phyloP scores from a whole-genome alignment of 768 basidiomycete genomes.

The Psilocybe tampanensis region DNA sequence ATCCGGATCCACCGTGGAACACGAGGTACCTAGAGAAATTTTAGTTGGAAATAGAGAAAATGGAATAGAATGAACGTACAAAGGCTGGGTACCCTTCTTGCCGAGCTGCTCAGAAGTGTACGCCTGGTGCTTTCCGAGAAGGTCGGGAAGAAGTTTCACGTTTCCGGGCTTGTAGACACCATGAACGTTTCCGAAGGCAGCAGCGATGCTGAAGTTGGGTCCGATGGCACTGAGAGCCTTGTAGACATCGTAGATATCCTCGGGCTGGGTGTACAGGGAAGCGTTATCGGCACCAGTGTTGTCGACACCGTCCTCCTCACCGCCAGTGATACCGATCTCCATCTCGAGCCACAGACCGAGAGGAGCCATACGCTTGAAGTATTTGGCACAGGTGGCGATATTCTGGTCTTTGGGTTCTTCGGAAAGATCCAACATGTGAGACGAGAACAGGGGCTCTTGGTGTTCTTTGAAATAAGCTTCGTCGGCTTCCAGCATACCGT shows the following conservation, averaged over 20 bases:
- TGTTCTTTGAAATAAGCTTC: conserved; percentile 91
- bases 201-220: conserved; percentile 96
- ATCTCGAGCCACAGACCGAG: conserved; percentile 98
- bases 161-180: conserved; percentile 99
- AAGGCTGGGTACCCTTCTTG: conserved; percentile 67
- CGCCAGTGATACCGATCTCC: conserved; percentile 99
- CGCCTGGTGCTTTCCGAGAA: conserved; percentile 89
- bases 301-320: conserved; percentile 99
- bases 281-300: conserved; percentile 95
- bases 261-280: conserved; percentile 94
- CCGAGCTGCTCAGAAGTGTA: conserved; percentile 71
- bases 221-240: conserved; percentile 79
- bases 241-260: conserved; percentile 93
- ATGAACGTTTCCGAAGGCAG: conserved; percentile 98
- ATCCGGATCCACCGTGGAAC: conserved; percentile 99
- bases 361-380: conserved; percentile 94
- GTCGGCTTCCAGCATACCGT: conserved; percentile 97
- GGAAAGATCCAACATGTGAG: conserved; percentile 99
- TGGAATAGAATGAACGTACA: conserved; percentile 53
- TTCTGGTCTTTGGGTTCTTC: conserved; percentile 93
- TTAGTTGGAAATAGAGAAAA: conserved; percentile 1
- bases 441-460: conserved; percentile 88
- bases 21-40: conserved; percentile 77
- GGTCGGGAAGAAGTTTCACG: conserved; percentile 88
- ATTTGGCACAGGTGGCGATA: conserved; percentile 90